A percentile compares a stretch with the other conserved stretches of the same genome.
These are phyloP conservation scores for Alternaria ventricosa DNA, from an alignment of 2,329 filamentous ascomycete genomes.

Conservation along the genomic window DNA sequence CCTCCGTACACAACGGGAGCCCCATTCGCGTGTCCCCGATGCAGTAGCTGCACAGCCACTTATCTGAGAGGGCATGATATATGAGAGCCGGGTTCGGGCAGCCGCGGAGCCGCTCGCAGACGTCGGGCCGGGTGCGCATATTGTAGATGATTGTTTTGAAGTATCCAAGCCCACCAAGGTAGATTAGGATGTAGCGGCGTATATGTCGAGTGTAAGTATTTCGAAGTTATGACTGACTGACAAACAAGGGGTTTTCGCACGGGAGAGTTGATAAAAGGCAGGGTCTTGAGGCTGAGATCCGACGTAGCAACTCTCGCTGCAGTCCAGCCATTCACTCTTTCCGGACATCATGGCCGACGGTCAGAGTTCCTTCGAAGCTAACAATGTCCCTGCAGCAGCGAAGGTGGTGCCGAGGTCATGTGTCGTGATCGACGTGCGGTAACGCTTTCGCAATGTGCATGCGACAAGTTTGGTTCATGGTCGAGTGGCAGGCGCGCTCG, in stretches of 20 bases:
- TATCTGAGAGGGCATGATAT: slow-evolving; percentile 3
- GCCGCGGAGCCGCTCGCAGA: background rate
- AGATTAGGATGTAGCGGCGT: background rate
- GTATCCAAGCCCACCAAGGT: background rate
- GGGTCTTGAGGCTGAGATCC: background rate
- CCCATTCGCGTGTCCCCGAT: background rate
- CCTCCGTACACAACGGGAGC: background rate
- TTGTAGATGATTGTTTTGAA: background rate
- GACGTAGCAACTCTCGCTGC: background rate
- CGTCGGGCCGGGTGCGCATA: background rate
- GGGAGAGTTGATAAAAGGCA: background rate
- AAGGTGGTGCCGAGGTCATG: background rate
- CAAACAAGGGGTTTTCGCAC: background rate
- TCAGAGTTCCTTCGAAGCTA: background rate
- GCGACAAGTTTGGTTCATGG: background rate
- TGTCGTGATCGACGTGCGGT: background rate
- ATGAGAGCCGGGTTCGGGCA: slow-evolving; percentile 1
- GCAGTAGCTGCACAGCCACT: slow-evolving; percentile 4
- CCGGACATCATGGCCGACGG: background rate
- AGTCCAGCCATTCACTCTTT: background rate
- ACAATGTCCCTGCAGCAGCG: background rate
- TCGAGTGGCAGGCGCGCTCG: background rate
- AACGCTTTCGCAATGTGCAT: background rate
- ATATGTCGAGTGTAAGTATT: background rate
- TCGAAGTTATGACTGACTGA: background rate